Evolutionary conservation across 345 rosid genomes (phyloP).

Genomic region (Rubroshorea leprosula): DNA sequence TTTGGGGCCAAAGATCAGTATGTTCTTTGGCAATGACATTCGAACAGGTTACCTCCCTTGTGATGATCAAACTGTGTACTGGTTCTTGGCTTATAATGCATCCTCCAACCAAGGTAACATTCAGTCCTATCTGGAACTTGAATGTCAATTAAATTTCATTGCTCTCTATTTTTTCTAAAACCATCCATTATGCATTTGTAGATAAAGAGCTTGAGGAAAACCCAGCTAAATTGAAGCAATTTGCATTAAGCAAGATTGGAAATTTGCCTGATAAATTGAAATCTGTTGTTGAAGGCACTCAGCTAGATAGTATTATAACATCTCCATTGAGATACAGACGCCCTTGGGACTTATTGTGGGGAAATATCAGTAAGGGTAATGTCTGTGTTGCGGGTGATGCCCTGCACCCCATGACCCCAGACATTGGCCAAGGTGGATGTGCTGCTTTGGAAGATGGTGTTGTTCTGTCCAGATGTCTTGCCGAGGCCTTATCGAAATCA

Average conservation of each 20-base stretch:
- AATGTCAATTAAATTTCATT: too few species aligned
- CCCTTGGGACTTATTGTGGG: conserved; percentile 35
- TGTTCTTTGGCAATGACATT: too few species aligned
- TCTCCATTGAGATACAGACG: conserved; percentile 9
- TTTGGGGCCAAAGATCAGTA: too few species aligned
- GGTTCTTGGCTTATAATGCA: conserved; percentile 27
- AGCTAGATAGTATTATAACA: conserved; percentile 14
- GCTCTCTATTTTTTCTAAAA: too few species aligned
- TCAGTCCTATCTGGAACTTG: too few species aligned
- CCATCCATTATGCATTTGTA: not conserved
- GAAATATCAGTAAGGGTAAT: conserved; percentile 29
- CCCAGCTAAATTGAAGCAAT: conserved; percentile 31
- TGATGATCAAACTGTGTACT: conserved; percentile 11
- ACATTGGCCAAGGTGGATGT: conserved; percentile 44
- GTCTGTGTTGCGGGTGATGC: conserved; percentile 48
- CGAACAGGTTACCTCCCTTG: too few species aligned
- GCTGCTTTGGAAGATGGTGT: conserved; percentile 38
- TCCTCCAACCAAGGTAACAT: conserved; percentile 20
- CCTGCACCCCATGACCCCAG: conserved; percentile 53
- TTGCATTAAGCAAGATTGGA: conserved; percentile 21
- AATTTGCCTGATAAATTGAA: conserved; percentile 23
- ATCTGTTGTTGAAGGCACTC: not conserved
- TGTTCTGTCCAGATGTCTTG: conserved; percentile 41
- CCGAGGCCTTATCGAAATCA: conserved; percentile 16
- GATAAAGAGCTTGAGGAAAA: conserved; percentile 9